Base-by-base conservation (phyloP, 1,284 basidiomycete genomes). In the Coriolopsis trogii region DNA sequence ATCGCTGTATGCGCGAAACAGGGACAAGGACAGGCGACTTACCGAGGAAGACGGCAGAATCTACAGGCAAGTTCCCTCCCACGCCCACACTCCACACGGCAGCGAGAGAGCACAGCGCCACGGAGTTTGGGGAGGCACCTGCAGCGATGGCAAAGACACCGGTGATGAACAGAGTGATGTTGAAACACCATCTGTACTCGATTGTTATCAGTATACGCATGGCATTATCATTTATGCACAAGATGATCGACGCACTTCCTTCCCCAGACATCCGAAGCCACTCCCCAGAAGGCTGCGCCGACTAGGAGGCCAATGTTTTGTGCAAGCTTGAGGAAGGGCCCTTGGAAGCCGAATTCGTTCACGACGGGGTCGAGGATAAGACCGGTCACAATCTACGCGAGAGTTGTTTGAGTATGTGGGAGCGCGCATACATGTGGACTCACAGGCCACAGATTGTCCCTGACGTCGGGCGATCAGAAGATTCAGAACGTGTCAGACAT, bases 11-110 rank as follows among this genome's bases (percentile, higher is more conserved):
- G n/a, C n/a, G n/a, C n/a, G n/a, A n/a, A n/a, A n/a, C n/a, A n/a
- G n/a, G n/a, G n/a, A n/a, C n/a, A n/a, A n/a, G n/a, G n/a, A n/a
- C n/a, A n/a, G n/a, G n/a, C n/a, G n/a, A n/a, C n/a, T n/a, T n/a
- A n/a, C n/a, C n/a, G 12, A 92, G 75, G 63, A 90, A 89, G 43
- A 92, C 84, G 0, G 88, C 84, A 15, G 87, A 87, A 65, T 93
- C 90, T 6, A 93, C 88, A 0, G 90, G 85, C 39, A 87, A 66
- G 61, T 89, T 89, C n/a, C 84, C 84, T 29, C 80, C 90, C 2
- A 84, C 88, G 2, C 86, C 85, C 5, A 87, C 68, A 3, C 81
- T 81, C 73, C 81, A 81, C 3, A 81, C 70, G 0, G 83, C 78
- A 0, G 77, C 71, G 29, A 87, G 70, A 0, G 79, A 74, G 43